phyloP scores from a whole-genome alignment of 176 grass and related monocot genomes.

The Avena atlantica region DNA sequence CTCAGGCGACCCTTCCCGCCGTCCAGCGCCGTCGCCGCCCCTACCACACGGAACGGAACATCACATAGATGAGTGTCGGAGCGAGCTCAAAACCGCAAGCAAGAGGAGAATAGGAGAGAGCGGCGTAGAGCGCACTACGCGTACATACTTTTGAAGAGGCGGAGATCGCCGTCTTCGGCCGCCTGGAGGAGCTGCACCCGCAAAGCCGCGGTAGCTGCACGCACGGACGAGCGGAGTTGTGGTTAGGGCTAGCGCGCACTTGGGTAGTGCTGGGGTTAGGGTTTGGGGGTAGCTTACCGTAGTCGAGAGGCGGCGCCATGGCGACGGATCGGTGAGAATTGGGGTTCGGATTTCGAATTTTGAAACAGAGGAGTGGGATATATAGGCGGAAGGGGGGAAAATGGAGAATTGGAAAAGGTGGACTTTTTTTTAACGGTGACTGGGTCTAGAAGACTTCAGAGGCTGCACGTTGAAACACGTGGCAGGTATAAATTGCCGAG shows the following conservation, averaged over 20 bases:
- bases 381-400: constrained; percentile 9
- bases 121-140: background rate
- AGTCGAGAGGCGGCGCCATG: constrained; percentile 21
- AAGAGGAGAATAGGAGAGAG: background rate
- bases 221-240: background rate
- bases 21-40: constrained; percentile 10
- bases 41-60: constrained; percentile 7
- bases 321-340: background rate
- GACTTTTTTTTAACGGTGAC: background rate
- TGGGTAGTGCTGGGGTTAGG: background rate
- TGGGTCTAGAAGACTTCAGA: too few relatives aligned
- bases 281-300: constrained; percentile 19
- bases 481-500: too few relatives aligned
- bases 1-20: constrained; percentile 26
- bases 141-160: constrained; percentile 22
- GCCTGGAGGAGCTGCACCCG: constrained; percentile 25
- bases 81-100: background rate
- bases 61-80: background rate
- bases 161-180: constrained; percentile 16
- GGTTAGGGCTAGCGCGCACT: background rate
- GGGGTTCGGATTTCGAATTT: constrained; percentile 8
- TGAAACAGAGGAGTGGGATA: background rate
- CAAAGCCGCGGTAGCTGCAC: background rate
- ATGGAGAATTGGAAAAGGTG: background rate
- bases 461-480: too few relatives aligned